These are phyloP conservation scores for Ustilago esculenta DNA, from an alignment of 1,284 basidiomycete species.

Conservation along the genomic window DNA sequence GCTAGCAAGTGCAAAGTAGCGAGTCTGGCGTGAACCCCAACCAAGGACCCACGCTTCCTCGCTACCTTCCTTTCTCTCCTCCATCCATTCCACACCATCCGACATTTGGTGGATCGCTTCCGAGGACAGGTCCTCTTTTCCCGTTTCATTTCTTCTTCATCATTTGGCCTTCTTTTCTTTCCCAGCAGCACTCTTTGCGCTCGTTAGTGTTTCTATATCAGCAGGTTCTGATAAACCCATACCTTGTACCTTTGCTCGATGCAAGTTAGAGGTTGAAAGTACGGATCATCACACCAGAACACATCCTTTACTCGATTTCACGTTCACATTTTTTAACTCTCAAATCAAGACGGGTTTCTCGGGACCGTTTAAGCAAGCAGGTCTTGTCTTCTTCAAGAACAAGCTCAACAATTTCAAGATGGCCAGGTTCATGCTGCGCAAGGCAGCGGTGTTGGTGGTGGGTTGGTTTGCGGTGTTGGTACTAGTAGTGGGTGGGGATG, in stretches of 20 bases:
- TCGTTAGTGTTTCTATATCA: constrained; percentile 3
- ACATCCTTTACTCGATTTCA: no score
- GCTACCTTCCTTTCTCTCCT: constrained; percentile 4
- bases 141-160: neutral
- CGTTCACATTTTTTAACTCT: no score
- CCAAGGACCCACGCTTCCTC: no score
- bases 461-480: neutral
- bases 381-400: constrained; percentile 6
- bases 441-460: neutral
- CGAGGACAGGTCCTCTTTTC: constrained; percentile 17
- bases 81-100: constrained; percentile 7
- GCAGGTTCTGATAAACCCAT: constrained; percentile 18
- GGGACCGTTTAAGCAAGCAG: constrained; percentile 1
- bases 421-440: neutral
- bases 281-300: no score
- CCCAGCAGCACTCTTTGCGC: neutral
- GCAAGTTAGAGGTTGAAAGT: no score
- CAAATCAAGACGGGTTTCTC: neutral
- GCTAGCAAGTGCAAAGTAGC: no score
- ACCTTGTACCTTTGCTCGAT: constrained; percentile 8
- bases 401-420: neutral
- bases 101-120: neutral
- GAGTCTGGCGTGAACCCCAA: no score
- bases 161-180: neutral
- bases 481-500: neutral